Evolutionary conservation across 352 stramenopile genomes (phyloP), one percentile per base, ranked within the genome.

Genomic region (Phytophthora foliorum): DNA sequence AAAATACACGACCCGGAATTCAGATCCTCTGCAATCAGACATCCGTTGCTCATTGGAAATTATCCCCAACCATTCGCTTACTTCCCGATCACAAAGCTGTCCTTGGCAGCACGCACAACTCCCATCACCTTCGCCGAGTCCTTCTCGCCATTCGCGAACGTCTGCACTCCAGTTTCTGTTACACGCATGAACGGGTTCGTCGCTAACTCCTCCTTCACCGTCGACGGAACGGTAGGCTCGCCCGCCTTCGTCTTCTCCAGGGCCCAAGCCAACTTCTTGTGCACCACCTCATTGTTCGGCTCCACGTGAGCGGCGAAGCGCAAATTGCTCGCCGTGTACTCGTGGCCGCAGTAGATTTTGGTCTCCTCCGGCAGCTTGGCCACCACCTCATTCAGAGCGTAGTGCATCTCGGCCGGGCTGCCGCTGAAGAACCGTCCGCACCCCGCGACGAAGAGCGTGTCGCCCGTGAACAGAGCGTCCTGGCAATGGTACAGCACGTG

Each of bases 291-390:
- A 75, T 98, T 98, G n/a, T 86, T 64, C 7, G 94, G 93, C 68
- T 98, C 94, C 36, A 98, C 88, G 57, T 89, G 89, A 19, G 89
- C 72, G 7, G 96, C 94, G 52, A 97, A 99, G 24, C 78, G 82
- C 13, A 96, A 78, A 77, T 99, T 98, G 46, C 72, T 90, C 56
- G 84, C 59, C 13, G 94, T 98, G 72, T 99, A 98, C 80, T 99
- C 96, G 71, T 99, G 96, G 17, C 92, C 94, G 63, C 89, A 94
- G 69, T 90, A 98, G 57, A 98, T 83, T 39, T 87, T 86, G 6
- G 92, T 98, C 39, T 75, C 45, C 10, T 74, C 46, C 2, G 89
- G 89, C 21, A 97, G 74, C 42, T 64, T 71, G 6, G 86, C 87
- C 25, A 98, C 74, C 13, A 97, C 86, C 14, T 89, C 69, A 55